Conservation (phyloP, 2,329 filamentous ascomycete species). For the Teratosphaeriaceae sp. region DNA sequence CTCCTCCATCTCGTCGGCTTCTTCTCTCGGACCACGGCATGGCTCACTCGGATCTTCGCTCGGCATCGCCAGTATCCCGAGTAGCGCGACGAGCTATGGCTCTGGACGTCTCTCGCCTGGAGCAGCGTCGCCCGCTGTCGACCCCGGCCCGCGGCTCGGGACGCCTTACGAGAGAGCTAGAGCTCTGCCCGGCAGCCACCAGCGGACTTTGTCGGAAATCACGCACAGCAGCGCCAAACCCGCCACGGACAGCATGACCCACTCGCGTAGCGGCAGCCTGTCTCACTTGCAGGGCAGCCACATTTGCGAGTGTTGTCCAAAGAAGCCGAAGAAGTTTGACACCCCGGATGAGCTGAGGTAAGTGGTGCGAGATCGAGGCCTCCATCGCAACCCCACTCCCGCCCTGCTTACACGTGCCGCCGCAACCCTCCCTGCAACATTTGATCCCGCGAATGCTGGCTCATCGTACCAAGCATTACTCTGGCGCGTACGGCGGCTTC, state of each 20-base stretch:
- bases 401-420: not conserved
- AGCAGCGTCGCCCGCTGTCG: conserved; percentile 52
- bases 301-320: conserved; percentile 92
- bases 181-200: conserved; percentile 36
- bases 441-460: too few species aligned
- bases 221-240: conserved; percentile 38
- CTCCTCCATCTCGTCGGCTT: conserved; percentile 59
- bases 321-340: conserved; percentile 95
- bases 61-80: conserved; percentile 51
- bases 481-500: not conserved
- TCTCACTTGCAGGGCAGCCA: conserved; percentile 52
- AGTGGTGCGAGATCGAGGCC: too few species aligned
- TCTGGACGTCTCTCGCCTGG: conserved; percentile 55
- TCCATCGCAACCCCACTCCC: too few species aligned
- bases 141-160: conserved; percentile 47
- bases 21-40: conserved; percentile 54
- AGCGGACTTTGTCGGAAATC: conserved; percentile 36
- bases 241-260: conserved; percentile 38
- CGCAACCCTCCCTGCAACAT: too few species aligned
- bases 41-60: conserved; percentile 58
- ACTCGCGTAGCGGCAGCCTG: conserved; percentile 43
- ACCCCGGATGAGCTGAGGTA: conserved; percentile 77
- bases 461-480: too few species aligned
- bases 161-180: conserved; percentile 48
- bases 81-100: conserved; percentile 59